phyloP scores from a whole-genome alignment of 352 stramenopile genomes.

The Phytophthora gonapodyides region DNA sequence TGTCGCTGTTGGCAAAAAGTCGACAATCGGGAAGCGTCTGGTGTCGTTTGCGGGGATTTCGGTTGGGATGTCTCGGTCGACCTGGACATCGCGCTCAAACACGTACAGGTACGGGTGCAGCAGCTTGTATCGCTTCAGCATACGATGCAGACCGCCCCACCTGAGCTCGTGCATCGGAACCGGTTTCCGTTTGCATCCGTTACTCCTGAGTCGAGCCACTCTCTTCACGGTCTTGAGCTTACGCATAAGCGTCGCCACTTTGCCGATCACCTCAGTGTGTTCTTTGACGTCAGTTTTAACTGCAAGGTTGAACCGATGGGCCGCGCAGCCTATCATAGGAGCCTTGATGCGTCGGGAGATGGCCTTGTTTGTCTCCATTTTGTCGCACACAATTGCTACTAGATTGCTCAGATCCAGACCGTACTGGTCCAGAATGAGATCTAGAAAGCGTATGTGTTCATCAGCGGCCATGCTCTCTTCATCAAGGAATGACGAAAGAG shows the following conservation, averaged over 20 bases:
- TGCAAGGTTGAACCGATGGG: conserved; percentile 17
- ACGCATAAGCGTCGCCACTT: conserved; percentile 3
- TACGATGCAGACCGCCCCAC: conserved; percentile 3
- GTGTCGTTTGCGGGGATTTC: background rate
- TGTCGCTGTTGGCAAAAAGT: background rate
- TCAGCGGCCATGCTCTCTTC: too few relatives aligned
- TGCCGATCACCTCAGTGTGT: background rate
- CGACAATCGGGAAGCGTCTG: background rate
- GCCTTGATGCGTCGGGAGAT: conserved; percentile 1
- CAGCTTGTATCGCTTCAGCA: conserved; percentile 4
- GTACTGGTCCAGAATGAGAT: conserved; percentile 10
- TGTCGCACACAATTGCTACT: conserved; percentile 14
- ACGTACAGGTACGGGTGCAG: background rate
- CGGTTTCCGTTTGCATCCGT: conserved; percentile 2
- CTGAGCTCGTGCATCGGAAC: conserved; percentile 1
- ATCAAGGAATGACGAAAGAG: background rate
- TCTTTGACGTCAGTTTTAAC: background rate
- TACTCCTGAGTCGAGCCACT: background rate
- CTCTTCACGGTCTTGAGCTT: conserved; percentile 15
- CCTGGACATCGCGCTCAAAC: background rate
- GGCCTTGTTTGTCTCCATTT: conserved; percentile 16
- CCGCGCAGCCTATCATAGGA: conserved; percentile 7
- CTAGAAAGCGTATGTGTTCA: too few relatives aligned
- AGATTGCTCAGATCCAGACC: conserved; percentile 5
- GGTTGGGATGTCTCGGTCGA: background rate